Conservation (phyloP, 331 rosid species). For the Telfairia occidentalis region DNA sequence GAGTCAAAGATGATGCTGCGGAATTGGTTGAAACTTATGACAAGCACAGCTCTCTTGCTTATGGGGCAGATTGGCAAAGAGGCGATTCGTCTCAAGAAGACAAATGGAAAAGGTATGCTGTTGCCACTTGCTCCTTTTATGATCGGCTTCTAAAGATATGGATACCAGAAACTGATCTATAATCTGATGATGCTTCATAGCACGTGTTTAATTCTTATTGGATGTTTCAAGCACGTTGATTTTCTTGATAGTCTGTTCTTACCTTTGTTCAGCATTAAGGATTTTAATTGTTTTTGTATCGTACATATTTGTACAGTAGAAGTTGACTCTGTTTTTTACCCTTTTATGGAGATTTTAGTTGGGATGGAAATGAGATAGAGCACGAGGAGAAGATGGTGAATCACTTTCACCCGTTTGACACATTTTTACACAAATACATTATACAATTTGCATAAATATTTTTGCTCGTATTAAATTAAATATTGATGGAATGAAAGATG, state of each 20-base stretch:
- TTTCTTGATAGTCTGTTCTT: background rate
- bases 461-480: background rate
- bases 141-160: conserved; percentile 59
- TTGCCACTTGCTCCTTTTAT: conserved; percentile 87
- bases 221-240: background rate
- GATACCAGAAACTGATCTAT: conserved; percentile 43
- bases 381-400: background rate
- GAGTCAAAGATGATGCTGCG: conserved; percentile 26
- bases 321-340: background rate
- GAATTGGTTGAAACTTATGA: conserved; percentile 59
- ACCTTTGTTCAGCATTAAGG: background rate
- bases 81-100: conserved; percentile 20
- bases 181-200: conserved; percentile 8
- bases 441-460: background rate
- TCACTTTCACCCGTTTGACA: background rate
- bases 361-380: background rate
- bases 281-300: background rate
- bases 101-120: conserved; percentile 31
- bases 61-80: conserved; percentile 77
- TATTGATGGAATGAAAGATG: background rate
- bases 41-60: conserved; percentile 72
- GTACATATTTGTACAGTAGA: background rate
- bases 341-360: background rate
- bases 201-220: background rate
- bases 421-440: background rate